Conservation (phyloP, 768 basidiomycete genomes). For the Lentinus brumalis region DNA sequence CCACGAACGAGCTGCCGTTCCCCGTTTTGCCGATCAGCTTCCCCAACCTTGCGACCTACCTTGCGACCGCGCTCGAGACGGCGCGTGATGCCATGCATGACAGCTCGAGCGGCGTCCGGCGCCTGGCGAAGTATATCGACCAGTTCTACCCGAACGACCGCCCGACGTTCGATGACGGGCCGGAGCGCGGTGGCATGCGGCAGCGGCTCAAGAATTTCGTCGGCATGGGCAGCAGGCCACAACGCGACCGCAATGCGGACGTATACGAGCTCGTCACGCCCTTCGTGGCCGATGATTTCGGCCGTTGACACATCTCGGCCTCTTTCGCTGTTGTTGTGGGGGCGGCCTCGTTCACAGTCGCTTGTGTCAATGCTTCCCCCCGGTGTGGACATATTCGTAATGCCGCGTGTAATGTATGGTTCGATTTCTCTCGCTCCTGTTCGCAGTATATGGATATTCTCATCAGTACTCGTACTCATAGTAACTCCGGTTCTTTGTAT, state of each 20-base stretch:
- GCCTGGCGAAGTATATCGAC: conserved; percentile 71
- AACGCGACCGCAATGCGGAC: conserved; percentile 68
- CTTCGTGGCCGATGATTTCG: conserved; percentile 77
- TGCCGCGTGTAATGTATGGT: too few relatives aligned
- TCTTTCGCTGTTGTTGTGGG: neutral
- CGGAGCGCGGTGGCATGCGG: conserved; percentile 45
- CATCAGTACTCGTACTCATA: too few relatives aligned
- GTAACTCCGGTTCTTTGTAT: too few relatives aligned
- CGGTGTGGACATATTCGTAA: too few relatives aligned
- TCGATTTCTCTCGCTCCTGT: too few relatives aligned
- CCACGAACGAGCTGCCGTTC: conserved; percentile 57
- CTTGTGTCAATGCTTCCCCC: neutral
- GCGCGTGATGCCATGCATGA: conserved; percentile 65
- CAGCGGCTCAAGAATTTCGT: conserved; percentile 66
- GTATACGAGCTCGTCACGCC: conserved; percentile 83
- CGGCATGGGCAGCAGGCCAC: conserved; percentile 48
- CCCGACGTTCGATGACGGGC: conserved; percentile 35
- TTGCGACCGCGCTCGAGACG: conserved; percentile 69
- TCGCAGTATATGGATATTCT: too few relatives aligned
- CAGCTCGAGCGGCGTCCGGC: conserved; percentile 59
- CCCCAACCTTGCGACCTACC: conserved; percentile 74
- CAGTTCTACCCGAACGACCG: conserved; percentile 60
- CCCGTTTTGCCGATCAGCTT: conserved; percentile 76
- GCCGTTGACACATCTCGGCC: conserved; percentile 35
- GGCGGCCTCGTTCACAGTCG: neutral